phyloP scores from a whole-genome alignment of 805 yeast species.

The Candida tallmaniae region DNA sequence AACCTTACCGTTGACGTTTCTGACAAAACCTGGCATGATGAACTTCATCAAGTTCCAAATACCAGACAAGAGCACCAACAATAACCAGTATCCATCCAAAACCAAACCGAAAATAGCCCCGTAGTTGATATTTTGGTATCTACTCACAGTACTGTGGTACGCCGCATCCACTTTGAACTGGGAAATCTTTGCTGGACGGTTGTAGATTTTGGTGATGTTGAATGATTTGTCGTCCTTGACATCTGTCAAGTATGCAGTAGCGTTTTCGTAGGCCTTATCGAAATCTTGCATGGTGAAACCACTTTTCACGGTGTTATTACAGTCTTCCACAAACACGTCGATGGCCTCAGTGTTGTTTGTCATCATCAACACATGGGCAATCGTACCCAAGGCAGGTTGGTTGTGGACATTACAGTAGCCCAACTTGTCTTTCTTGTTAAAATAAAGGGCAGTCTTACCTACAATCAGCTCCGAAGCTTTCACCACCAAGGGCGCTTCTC shows the following conservation, averaged over 20 bases:
- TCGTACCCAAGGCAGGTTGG: conserved; percentile 37
- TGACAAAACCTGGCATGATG: conserved; percentile 19
- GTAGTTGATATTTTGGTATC: conserved; percentile 35
- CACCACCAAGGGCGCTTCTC: conserved; percentile 21
- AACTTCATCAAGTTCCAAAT: conserved; percentile 21
- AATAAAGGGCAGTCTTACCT: conserved; percentile 22
- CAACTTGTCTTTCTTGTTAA: conserved; percentile 18
- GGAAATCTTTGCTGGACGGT: conserved; percentile 33
- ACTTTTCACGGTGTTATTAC: conserved; percentile 18
- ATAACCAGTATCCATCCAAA: conserved; percentile 26
- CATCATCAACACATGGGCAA: conserved; percentile 29
- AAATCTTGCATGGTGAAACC: conserved; percentile 27
- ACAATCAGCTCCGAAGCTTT: conserved; percentile 21
- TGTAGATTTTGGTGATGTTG: conserved; percentile 22
- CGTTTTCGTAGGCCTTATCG: conserved; percentile 36
- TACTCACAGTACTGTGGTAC: conserved; percentile 22
- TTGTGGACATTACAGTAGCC: conserved; percentile 30
- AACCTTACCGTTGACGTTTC: conserved; percentile 25
- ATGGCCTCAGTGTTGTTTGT: conserved; percentile 17
- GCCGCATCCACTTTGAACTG: conserved; percentile 23
- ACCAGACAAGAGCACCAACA: conserved; percentile 30
- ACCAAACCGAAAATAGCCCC: conserved; percentile 30
- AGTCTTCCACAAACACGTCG: conserved; percentile 16
- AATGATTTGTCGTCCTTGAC: conserved; percentile 22
- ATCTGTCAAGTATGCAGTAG: conserved; percentile 34